phyloP scores from a whole-genome alignment of 768 basidiomycete genomes.

The Auriscalpium microsporum region DNA sequence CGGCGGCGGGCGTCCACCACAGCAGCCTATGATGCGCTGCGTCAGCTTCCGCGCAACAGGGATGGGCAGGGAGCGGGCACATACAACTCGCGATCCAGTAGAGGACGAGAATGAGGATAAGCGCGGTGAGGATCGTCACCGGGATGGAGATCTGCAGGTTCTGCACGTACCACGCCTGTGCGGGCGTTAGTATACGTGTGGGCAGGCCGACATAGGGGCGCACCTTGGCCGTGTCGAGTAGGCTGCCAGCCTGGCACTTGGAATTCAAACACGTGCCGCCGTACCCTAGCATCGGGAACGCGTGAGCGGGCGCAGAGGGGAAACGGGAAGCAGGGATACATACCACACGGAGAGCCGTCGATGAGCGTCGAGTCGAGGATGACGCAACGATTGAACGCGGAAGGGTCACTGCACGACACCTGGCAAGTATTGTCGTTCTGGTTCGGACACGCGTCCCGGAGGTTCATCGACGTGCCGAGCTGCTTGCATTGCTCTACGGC shows the following conservation, averaged over 20 bases:
- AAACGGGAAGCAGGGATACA: slow-evolving; percentile 18
- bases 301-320: slow-evolving; percentile 7
- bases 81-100: slow-evolving; percentile 38
- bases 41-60: background rate
- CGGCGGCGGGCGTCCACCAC: background rate
- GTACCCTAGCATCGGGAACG: slow-evolving; percentile 38
- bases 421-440: slow-evolving; percentile 60
- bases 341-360: slow-evolving; percentile 81
- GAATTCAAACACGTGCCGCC: slow-evolving; percentile 62
- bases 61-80: slow-evolving; percentile 11
- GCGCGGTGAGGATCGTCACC: slow-evolving; percentile 61
- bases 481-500: slow-evolving; percentile 62
- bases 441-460: slow-evolving; percentile 58
- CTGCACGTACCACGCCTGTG: slow-evolving; percentile 62
- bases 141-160: slow-evolving; percentile 78
- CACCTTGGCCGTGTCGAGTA: slow-evolving; percentile 57
- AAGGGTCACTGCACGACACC: slow-evolving; percentile 75
- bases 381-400: slow-evolving; percentile 49
- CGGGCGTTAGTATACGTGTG: background rate
- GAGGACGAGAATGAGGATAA: slow-evolving; percentile 52
- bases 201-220: slow-evolving; percentile 2
- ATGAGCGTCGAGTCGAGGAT: slow-evolving; percentile 61
- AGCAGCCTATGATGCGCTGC: slow-evolving; percentile 1
- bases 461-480: slow-evolving; percentile 63
- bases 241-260: slow-evolving; percentile 50